Evolutionary conservation across 2,329 filamentous ascomycete species (phyloP), one percentile per base, ranked within the genome.

Genomic region (Coniochaeta ligniaria): DNA sequence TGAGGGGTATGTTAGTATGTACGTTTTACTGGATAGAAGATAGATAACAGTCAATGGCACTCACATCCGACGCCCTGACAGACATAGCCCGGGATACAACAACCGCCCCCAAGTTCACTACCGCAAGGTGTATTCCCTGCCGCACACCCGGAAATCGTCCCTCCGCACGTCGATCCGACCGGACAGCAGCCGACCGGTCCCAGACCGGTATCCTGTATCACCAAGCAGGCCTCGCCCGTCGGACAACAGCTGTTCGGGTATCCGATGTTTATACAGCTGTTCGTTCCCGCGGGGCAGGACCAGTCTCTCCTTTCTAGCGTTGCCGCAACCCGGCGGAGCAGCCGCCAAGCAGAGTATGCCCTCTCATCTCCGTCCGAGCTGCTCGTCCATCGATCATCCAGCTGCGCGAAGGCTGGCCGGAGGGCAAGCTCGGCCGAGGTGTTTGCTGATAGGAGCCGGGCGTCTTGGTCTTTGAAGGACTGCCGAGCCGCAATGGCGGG

Each of bases 131-230:
- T 82, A 62, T 89, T 86, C 45, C 82, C 86, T 4, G 77, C 75
- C 2, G 79, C 78, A 64, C 90, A 93, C n/a, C 70, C 70, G 0
- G 80, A 82, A 6, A 93, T 84, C 1, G 75, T 75, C 11, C 88
- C 87, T 3, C 80, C 81, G 71, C 90, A 94, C 6, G 72, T 81
- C 50, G 78, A 75, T 3, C 89, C 89, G 38, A 77, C 69, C 0
- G 88, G 88, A 73, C 91, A 95, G 73, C 91, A 95, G 3, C 90
- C 90, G 2, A 94, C 85, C 52, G 84, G 82, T 8, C 88, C 88
- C 31, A 87, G 76, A 0, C 81, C 82, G 6, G 82, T 82, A 70
- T 90, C 84, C 35, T 79, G 71, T 5, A 92, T 84, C 26, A 75
- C 73, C 55, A 89, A 85, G 70, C 91, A 95, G 8, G 80, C 83